Conservation (phyloP, 495 filamentous ascomycete species). For the Aspergillus haitiensis region DNA sequence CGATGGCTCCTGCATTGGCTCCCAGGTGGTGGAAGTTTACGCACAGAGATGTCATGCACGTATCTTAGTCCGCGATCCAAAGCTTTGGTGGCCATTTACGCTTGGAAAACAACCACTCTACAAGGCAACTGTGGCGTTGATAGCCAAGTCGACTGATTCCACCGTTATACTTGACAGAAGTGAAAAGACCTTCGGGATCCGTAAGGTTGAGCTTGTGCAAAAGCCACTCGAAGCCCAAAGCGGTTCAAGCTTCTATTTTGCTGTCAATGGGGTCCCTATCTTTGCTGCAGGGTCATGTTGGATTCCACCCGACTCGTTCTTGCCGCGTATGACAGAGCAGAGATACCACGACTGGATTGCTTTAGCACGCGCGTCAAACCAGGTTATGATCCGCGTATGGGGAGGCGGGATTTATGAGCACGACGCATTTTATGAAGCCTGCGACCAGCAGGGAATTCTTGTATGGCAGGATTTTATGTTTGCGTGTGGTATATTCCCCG, state of each 20-base stretch:
- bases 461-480: slow-evolving; percentile 1
- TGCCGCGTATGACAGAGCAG: background rate
- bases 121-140: background rate
- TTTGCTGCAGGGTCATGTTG: background rate
- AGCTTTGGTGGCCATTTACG: slow-evolving; percentile 3
- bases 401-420: slow-evolving; percentile 1
- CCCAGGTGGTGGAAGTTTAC: background rate
- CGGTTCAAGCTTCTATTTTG: background rate
- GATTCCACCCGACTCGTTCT: background rate
- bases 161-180: background rate
- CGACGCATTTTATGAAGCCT: slow-evolving; percentile 3
- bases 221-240: background rate
- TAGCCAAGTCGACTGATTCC: background rate
- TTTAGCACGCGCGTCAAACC: background rate
- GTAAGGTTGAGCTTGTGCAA: background rate
- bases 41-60: background rate
- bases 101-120: background rate
- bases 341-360: background rate
- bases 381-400: slow-evolving; percentile 3
- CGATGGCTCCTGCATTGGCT: background rate
- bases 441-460: background rate
- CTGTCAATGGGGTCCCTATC: background rate
- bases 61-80: background rate
- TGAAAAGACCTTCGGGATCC: slow-evolving; percentile 3
- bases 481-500: slow-evolving; percentile 2